These are phyloP conservation scores for Ophiognomonia clavigignenti-juglandacearum DNA, from an alignment of 2,329 filamentous ascomycete genomes.

Conservation along the genomic window DNA sequence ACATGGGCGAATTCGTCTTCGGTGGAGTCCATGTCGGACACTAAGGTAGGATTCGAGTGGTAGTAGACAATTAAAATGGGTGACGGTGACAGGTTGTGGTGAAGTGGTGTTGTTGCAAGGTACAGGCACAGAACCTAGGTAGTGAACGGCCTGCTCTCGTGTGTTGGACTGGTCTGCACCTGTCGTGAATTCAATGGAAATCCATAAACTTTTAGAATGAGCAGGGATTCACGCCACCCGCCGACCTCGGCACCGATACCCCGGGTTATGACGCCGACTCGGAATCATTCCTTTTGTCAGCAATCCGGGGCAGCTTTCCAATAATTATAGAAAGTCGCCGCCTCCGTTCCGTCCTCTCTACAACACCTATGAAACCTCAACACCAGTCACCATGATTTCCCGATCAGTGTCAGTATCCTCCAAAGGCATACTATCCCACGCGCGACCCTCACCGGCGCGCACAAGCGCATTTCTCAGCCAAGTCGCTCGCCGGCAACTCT, in stretches of 20 bases:
- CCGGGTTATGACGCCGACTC: neutral
- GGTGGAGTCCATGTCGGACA: no score
- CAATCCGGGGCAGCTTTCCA: no score
- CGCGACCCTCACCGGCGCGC: conserved; percentile 14
- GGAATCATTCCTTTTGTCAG: conserved; percentile 1
- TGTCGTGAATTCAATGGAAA: no score
- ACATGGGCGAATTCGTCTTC: no score
- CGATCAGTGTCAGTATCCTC: conserved; percentile 6
- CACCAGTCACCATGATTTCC: conserved; percentile 1
- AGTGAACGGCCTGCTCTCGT: no score
- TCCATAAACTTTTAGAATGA: no score
- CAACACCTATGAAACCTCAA: neutral
- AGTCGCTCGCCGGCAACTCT: conserved; percentile 25
- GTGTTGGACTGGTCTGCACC: no score
- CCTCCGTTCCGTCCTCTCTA: neutral
- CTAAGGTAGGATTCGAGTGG: no score
- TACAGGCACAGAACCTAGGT: no score
- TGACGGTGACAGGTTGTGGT: no score
- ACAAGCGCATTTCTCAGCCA: conserved; percentile 18
- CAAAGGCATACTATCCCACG: conserved; percentile 12
- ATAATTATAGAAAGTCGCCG: neutral
- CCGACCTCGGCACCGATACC: neutral
- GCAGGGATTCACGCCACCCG: neutral
- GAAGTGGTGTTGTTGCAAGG: no score
- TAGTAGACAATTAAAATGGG: no score